phyloP scores from a whole-genome alignment of 2,329 filamentous ascomycete species.

The Colletotrichum aenigma region DNA sequence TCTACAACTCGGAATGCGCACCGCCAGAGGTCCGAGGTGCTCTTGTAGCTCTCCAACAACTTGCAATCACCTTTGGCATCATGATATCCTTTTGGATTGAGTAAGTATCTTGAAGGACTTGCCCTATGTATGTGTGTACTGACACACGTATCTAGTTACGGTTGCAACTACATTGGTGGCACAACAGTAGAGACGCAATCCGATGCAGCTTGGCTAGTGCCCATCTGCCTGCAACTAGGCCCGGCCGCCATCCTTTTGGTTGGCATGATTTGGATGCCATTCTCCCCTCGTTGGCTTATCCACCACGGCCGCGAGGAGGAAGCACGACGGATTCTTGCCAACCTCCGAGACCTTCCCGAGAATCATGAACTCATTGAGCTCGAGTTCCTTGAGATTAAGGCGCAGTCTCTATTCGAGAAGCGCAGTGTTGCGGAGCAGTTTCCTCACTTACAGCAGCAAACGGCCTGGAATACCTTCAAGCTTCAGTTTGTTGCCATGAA shows the following conservation, averaged over 20 bases:
- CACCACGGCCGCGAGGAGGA: slow-evolving; percentile 74
- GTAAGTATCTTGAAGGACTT: no score
- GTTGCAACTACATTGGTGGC: slow-evolving; percentile 70
- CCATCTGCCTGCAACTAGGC: slow-evolving; percentile 72
- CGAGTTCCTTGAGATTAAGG: slow-evolving; percentile 85
- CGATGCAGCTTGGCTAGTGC: slow-evolving; percentile 75
- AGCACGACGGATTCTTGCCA: slow-evolving; percentile 65
- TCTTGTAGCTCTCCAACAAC: slow-evolving; percentile 52
- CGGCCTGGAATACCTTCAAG: slow-evolving; percentile 67
- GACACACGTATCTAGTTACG: no score
- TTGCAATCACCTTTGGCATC: slow-evolving; percentile 65
- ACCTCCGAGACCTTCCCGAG: slow-evolving; percentile 63
- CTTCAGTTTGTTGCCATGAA: slow-evolving; percentile 71
- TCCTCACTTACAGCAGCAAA: slow-evolving; percentile 65
- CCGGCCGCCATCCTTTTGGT: slow-evolving; percentile 69
- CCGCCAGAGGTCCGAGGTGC: slow-evolving; percentile 48
- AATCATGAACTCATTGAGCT: slow-evolving; percentile 74
- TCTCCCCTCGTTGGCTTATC: slow-evolving; percentile 76
- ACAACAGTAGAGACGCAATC: slow-evolving; percentile 52
- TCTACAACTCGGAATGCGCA: slow-evolving; percentile 53
- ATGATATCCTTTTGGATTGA: slow-evolving; percentile 70
- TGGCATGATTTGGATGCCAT: slow-evolving; percentile 82
- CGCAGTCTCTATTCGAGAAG: slow-evolving; percentile 79
- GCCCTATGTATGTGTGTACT: no score
- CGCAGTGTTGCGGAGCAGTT: slow-evolving; percentile 70